These are phyloP conservation scores for Atkinsonella texensis DNA, from an alignment of 2,329 filamentous ascomycete species.

Conservation along the genomic window DNA sequence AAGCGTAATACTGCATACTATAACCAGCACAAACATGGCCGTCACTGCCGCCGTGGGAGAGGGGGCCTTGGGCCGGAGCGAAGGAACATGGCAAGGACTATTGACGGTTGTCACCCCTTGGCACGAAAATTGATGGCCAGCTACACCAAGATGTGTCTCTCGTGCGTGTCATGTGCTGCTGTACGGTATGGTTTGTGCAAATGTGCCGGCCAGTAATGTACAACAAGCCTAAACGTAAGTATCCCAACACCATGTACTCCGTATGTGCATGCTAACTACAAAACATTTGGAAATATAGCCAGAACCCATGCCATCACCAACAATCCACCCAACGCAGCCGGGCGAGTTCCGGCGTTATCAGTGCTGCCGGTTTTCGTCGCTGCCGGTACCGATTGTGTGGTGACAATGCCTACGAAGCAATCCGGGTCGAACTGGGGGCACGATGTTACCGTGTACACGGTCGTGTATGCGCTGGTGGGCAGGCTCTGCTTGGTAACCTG, in stretches of 20 bases:
- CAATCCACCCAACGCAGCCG: background rate
- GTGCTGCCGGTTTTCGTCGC: constrained; percentile 1
- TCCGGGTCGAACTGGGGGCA: constrained; percentile 12
- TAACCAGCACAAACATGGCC: too few relatives aligned
- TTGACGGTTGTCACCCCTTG: too few relatives aligned
- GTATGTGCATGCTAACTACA: background rate
- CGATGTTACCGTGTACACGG: constrained; percentile 15
- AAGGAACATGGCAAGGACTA: too few relatives aligned
- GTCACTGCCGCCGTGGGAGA: too few relatives aligned
- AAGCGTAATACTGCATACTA: too few relatives aligned
- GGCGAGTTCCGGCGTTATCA: constrained; percentile 7
- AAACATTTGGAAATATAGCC: constrained; percentile 4
- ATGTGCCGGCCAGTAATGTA: background rate
- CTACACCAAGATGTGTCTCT: background rate
- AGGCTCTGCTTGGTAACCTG: constrained; percentile 3
- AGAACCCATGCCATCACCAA: background rate
- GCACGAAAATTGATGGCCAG: too few relatives aligned
- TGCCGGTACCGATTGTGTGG: constrained; percentile 11
- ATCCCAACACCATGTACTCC: background rate
- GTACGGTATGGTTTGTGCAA: background rate
- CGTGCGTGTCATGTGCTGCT: constrained; percentile 2
- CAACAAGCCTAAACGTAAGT: background rate
- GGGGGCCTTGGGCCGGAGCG: too few relatives aligned
- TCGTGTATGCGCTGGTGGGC: constrained; percentile 12
- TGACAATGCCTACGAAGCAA: constrained; percentile 13